phyloP scores from a whole-genome alignment of 2,329 filamentous ascomycete species.

The Madurella mycetomatis region DNA sequence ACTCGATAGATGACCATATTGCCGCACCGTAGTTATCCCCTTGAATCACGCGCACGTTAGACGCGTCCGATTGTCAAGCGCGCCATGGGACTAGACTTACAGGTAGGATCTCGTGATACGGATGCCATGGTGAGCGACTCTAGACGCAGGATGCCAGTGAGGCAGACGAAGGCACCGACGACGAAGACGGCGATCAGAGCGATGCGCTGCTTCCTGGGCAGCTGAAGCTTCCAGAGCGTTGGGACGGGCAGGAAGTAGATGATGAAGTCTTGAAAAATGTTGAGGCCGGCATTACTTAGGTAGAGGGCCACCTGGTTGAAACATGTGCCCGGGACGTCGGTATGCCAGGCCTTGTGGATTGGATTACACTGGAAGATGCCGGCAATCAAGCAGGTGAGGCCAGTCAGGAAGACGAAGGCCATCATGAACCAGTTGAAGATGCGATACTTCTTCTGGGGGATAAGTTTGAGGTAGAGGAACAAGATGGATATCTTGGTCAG shows the following conservation, averaged over 20 bases:
- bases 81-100: too few species aligned
- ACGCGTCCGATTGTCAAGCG: too few species aligned
- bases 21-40: conserved; percentile 6
- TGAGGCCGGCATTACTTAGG: conserved; percentile 28
- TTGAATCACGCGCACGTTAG: too few species aligned
- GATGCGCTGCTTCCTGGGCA: conserved; percentile 37
- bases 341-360: conserved; percentile 7
- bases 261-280: conserved; percentile 30
- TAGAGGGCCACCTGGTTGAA: conserved; percentile 22
- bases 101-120: conserved; percentile 2
- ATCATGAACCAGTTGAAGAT: conserved; percentile 28
- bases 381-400: conserved; percentile 1
- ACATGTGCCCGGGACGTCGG: conserved; percentile 18
- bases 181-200: conserved; percentile 37
- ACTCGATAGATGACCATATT: conserved; percentile 27
- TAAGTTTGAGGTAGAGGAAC: conserved; percentile 35
- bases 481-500: conserved; percentile 36
- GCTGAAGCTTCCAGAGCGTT: conserved; percentile 31
- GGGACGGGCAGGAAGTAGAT: conserved; percentile 28
- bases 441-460: conserved; percentile 29
- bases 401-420: conserved; percentile 23
- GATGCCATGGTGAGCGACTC: conserved; percentile 1
- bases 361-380: conserved; percentile 15
- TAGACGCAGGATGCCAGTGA: conserved; percentile 21
- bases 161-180: conserved; percentile 30